Base-by-base conservation (phyloP, 2,329 filamentous ascomycete genomes). In the Hymenoscyphus occultus region DNA sequence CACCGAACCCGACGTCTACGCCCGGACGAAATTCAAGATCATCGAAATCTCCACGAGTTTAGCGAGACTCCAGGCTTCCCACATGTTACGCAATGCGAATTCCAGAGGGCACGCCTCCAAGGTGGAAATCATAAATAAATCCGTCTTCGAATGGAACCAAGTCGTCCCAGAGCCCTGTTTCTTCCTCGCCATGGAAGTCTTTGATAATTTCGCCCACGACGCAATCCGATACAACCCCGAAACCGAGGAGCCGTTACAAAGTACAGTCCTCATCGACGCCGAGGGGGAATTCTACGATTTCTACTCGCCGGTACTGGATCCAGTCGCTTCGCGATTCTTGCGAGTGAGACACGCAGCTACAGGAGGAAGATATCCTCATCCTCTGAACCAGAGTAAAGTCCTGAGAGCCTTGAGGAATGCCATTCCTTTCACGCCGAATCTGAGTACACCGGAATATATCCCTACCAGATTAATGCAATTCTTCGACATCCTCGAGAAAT, bases 141-240 rank as follows among this genome's bases (percentile, higher is more conserved):
- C 91, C 74, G 91, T 99, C 75, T 98, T 99, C 75, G 92, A 97
- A 77, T 99, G 95, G 94, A 82, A 90, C 69, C 86, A 86, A 58
- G 91, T 90, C 70, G 91, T 97, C n/a, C 90, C 92, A 9, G 91
- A 90, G 2, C 95, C 94, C 0, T 98, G 95, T 81, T 99, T 96
- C 83, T 98, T 99, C 82, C 86, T 99, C 54, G 95, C 94, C 56
- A 90, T 99, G 78, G 95, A 99, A 79, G 95, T 99, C 70, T 97
- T 97, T 74, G 95, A 99, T 81, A 99, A 99, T 80, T 98, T 99
- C 76, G 89, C 92, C 42, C 96, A 99, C 80, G 95, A 99, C 79
- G 86, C 89, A 65, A 87, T 99, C 68, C 93, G 96, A 69, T 99
- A 98, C 80, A 90, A 98, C 78, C 83, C 90, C 12, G 78, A 83